Base-by-base conservation (phyloP, 225 moss, liverwort and hornwort genomes). In the Physcomitrellopsis africana region DNA sequence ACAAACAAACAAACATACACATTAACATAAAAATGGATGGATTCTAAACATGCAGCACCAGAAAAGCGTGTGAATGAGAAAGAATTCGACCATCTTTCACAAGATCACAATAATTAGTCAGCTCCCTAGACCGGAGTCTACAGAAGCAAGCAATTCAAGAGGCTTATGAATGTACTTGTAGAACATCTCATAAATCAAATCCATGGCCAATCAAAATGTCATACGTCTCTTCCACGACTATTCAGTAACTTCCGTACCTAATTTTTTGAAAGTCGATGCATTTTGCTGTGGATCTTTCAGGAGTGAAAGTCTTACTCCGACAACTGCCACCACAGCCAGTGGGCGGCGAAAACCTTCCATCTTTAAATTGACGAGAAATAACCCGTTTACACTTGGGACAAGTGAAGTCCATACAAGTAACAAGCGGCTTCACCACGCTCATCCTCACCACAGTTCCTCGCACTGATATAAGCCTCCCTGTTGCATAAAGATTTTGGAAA, bases 381-480 rank as follows among this genome's bases (percentile, higher is more conserved):
- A 83, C 72, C 82, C 89, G 89, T 83, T 83, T 86, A 81, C 97
- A 99, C 80, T 95, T 99, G 20, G 86, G 74, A 80, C 97, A 99
- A 41, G 78, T 89, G 75, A 99, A 99, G 84, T 84, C 85, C 87
- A 99, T 90, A 47, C 89, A 72, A 46, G 82, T 81, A 17, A 99
- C 97, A 63, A 99, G 74, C 1, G 97, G 95, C 80, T 90, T 99
- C 65, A 95, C 89, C 71, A 89, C 78, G 67, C 97, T 99, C 91
- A 95, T 93, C 76, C 97, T 90, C 44, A 95, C 92, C 12, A 99
- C 93, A 54, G 93, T 95, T 54, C 97, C 97, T 65, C 94, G 90
- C 45, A 99, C 93, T 63, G 97, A 99, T 65, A 99, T 90, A 59
- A 99, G 78, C 80, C 77, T 95, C 57, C 90, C 97, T 95, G 93